These are phyloP conservation scores for Stachybotrys chartarum DNA, from an alignment of 2,329 filamentous ascomycete genomes.

Conservation along the genomic window DNA sequence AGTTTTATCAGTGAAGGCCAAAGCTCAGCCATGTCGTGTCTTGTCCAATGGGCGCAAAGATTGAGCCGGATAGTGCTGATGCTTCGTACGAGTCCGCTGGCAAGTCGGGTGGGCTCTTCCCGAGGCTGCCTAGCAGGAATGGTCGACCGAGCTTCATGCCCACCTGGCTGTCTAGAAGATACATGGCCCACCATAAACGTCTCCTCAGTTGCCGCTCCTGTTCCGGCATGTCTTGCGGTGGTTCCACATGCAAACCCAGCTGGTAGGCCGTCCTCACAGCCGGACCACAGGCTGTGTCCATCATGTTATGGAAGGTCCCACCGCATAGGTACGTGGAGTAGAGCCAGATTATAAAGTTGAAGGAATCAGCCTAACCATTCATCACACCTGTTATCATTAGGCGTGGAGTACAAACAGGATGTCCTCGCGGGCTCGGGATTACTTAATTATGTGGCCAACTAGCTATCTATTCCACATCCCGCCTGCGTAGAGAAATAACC, in stretches of 20 bases:
- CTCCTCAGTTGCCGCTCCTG: slow-evolving; percentile 32
- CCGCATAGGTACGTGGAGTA: slow-evolving; percentile 42
- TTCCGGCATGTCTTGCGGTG: slow-evolving; percentile 19
- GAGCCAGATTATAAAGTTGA: too few relatives aligned
- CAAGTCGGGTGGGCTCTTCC: neutral
- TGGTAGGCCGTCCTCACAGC: slow-evolving; percentile 35
- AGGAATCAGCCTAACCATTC: too few relatives aligned
- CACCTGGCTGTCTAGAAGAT: slow-evolving; percentile 36
- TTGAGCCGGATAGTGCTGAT: neutral
- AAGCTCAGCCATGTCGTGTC: neutral
- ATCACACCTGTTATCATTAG: too few relatives aligned
- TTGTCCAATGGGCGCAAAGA: neutral
- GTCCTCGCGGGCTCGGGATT: too few relatives aligned
- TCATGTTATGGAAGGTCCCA: slow-evolving; percentile 38
- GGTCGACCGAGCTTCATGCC: slow-evolving; percentile 38
- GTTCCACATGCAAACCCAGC: slow-evolving; percentile 38
- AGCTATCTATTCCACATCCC: neutral
- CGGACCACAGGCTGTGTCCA: slow-evolving; percentile 27
- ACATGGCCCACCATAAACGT: slow-evolving; percentile 44
- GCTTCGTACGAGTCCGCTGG: neutral
- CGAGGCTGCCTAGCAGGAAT: slow-evolving; percentile 5
- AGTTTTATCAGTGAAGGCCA: neutral
- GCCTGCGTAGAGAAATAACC: neutral
- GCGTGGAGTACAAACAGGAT: too few relatives aligned
- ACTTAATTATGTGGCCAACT: too few relatives aligned